Percentiles rank a stretch among this genome's conserved stretches.
Evolutionary conservation across 164 flowering plant genomes (phyloP).

Genomic region (Aristolochia fimbriata): DNA sequence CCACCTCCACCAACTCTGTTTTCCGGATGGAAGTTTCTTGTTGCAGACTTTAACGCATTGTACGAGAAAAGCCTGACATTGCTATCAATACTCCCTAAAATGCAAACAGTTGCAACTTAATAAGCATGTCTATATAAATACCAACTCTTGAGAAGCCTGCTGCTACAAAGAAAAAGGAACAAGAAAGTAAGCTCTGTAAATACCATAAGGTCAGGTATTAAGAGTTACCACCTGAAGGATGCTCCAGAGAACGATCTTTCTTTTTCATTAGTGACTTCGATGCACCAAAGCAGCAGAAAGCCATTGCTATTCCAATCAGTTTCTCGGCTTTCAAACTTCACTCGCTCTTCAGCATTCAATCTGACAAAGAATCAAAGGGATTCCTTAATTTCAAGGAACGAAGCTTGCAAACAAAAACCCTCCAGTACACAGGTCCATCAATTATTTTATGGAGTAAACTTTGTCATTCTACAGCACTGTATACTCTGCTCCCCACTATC

Average conservation of each 20-base stretch:
- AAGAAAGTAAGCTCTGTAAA: neutral
- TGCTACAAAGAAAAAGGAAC: neutral
- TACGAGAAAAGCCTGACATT: constrained; percentile 38
- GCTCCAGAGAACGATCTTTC: neutral
- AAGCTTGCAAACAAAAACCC: too few relatives aligned
- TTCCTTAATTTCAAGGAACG: too few relatives aligned
- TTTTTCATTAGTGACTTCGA: neutral
- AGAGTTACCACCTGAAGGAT: constrained; percentile 10
- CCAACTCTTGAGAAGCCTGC: neutral
- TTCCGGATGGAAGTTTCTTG: constrained; percentile 44
- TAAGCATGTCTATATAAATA: neutral
- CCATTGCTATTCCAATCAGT: constrained; percentile 8
- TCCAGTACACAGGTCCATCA: too few relatives aligned
- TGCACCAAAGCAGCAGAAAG: constrained; percentile 11
- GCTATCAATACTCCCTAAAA: constrained; percentile 10
- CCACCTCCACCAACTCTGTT: constrained; percentile 76
- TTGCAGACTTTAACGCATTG: constrained; percentile 57
- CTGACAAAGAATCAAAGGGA: neutral
- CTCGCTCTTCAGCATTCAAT: constrained; percentile 1
- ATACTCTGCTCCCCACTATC: too few relatives aligned
- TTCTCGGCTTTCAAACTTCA: neutral
- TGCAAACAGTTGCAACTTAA: neutral
- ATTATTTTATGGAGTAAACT: too few relatives aligned
- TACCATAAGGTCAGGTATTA: neutral
- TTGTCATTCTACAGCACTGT: too few relatives aligned